Percentiles rank a stretch among this genome's conserved stretches.
These are phyloP conservation scores for Yamadazyma laniorum DNA, from an alignment of 805 yeast genomes.

Conservation along the genomic window DNA sequence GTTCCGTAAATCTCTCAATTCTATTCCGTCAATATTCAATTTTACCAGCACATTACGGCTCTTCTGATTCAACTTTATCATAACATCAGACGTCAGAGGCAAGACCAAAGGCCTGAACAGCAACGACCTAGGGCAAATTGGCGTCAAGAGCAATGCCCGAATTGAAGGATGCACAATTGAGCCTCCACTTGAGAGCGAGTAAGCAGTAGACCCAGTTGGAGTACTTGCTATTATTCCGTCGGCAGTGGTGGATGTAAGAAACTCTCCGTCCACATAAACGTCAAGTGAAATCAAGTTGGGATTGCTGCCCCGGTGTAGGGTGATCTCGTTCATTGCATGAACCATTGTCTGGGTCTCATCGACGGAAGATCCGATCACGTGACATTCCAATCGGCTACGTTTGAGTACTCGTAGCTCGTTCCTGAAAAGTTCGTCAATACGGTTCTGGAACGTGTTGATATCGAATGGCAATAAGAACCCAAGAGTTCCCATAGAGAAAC, in stretches of 20 bases:
- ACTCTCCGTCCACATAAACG: slow-evolving; percentile 79
- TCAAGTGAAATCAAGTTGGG: slow-evolving; percentile 85
- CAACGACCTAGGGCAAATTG: slow-evolving; percentile 87
- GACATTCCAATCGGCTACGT: slow-evolving; percentile 78
- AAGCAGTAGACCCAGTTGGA: slow-evolving; percentile 96
- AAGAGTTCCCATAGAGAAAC: slow-evolving; percentile 86
- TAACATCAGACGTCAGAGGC: slow-evolving; percentile 75
- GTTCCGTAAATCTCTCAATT: slow-evolving; percentile 60
- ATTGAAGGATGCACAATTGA: slow-evolving; percentile 89
- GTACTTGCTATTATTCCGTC: slow-evolving; percentile 86
- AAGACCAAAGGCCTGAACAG: slow-evolving; percentile 86
- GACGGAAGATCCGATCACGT: slow-evolving; percentile 32
- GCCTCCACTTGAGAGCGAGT: slow-evolving; percentile 87
- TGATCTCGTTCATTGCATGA: slow-evolving; percentile 92
- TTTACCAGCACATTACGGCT: slow-evolving; percentile 44
- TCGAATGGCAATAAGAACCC: slow-evolving; percentile 91
- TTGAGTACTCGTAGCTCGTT: slow-evolving; percentile 64
- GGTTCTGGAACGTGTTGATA: slow-evolving; percentile 55
- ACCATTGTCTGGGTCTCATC: slow-evolving; percentile 29
- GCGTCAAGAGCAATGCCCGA: slow-evolving; percentile 77
- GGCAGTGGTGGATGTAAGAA: slow-evolving; percentile 84
- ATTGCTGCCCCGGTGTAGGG: slow-evolving; percentile 81
- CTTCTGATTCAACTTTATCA: slow-evolving; percentile 52
- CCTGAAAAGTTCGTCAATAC: slow-evolving; percentile 64
- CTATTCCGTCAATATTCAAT: slow-evolving; percentile 81